Percentiles rank a stretch among this genome's conserved stretches.
These are phyloP conservation scores for Mayamaea pseudoterrestris DNA, from an alignment of 108 stramenopile genomes.

Conservation along the genomic window DNA sequence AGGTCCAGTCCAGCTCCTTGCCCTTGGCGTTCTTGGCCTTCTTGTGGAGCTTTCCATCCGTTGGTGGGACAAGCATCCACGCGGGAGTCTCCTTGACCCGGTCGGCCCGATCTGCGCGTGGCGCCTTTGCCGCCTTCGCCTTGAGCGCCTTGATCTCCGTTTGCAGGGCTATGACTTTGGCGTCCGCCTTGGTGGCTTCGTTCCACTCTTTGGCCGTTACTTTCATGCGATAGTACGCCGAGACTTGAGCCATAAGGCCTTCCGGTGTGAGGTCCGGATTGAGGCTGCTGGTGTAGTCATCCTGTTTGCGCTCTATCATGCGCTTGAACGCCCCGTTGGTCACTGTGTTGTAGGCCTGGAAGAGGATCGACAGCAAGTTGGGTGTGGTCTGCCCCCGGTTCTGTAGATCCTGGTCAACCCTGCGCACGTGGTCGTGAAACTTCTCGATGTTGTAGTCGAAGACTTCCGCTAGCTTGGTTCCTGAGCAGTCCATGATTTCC, in stretches of 20 bases:
- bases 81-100: neutral
- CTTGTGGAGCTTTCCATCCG: too few species aligned
- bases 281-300: slow-evolving; percentile 16
- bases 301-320: slow-evolving; percentile 15
- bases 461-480: slow-evolving; percentile 4
- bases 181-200: neutral
- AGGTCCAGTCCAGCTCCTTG: slow-evolving; percentile 1
- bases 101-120: neutral
- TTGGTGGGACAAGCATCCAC: neutral
- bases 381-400: slow-evolving; percentile 8
- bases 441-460: slow-evolving; percentile 11
- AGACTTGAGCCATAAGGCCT: neutral
- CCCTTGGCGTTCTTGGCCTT: neutral
- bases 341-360: slow-evolving; percentile 15
- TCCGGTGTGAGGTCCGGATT: slow-evolving; percentile 1
- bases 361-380: slow-evolving; percentile 20
- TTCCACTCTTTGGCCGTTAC: slow-evolving; percentile 4
- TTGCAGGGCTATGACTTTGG: slow-evolving; percentile 21
- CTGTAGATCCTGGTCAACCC: neutral
- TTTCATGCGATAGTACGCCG: neutral
- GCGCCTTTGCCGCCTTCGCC: neutral
- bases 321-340: slow-evolving; percentile 8
- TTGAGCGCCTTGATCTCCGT: neutral
- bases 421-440: slow-evolving; percentile 21
- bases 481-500: slow-evolving; percentile 12